Evolutionary conservation across 352 stramenopile species (phyloP).

Genomic region (Pythium dissotocum): DNA sequence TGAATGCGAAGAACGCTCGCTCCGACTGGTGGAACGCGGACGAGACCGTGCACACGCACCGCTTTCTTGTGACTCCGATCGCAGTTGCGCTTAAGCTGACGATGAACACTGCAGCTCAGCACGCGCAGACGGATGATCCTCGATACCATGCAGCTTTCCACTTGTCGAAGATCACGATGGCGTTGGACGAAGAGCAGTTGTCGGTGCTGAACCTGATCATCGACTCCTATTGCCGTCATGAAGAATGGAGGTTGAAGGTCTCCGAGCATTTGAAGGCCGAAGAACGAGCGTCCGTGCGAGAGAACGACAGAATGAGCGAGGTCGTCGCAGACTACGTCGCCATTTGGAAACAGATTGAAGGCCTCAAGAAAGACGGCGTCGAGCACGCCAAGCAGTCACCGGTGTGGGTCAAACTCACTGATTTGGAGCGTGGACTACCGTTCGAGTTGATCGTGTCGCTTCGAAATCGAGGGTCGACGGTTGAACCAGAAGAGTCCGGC

Average conservation of each 20-base stretch:
- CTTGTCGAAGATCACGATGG: conserved; percentile 71
- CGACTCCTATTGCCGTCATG: conserved; percentile 68
- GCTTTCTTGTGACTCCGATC: conserved; percentile 84
- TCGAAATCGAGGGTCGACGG: conserved; percentile 67
- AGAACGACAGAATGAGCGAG: conserved; percentile 39
- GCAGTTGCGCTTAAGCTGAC: conserved; percentile 84
- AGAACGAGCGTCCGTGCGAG: conserved; percentile 48
- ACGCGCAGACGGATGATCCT: conserved; percentile 70
- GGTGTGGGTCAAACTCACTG: conserved; percentile 47
- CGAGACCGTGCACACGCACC: conserved; percentile 67
- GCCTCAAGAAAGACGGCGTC: conserved; percentile 62
- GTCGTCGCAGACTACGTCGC: conserved; percentile 70
- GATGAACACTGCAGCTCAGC: conserved; percentile 83
- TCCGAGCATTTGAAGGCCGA: conserved; percentile 67
- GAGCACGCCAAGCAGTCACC: conserved; percentile 67
- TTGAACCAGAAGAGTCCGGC: conserved; percentile 40
- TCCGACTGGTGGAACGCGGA: conserved; percentile 80
- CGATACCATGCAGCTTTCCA: conserved; percentile 81
- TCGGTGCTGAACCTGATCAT: conserved; percentile 76
- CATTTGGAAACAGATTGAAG: conserved; percentile 65
- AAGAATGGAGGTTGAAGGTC: conserved; percentile 73
- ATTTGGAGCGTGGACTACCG: conserved; percentile 71
- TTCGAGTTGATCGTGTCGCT: conserved; percentile 77
- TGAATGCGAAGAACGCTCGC: conserved; percentile 61
- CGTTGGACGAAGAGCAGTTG: conserved; percentile 84